Base-by-base conservation (phyloP, 331 rosid species). In the Rhamnella rubrinervis region DNA sequence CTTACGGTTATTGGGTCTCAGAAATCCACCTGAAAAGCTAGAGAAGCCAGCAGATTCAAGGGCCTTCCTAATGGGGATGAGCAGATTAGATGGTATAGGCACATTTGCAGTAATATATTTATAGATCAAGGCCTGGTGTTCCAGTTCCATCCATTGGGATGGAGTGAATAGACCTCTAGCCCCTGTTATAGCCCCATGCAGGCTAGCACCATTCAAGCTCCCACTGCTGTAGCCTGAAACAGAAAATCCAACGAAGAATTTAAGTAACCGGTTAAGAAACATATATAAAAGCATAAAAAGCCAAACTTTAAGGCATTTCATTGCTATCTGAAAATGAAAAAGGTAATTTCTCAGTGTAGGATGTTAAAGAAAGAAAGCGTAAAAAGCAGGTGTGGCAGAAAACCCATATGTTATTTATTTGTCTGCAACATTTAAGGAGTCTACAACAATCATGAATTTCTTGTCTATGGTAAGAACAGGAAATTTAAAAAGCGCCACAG, bases 51-150 rank as follows among this genome's bases (percentile, higher is more conserved):
- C 88, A 65, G 96, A 86, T 38, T 92, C 92, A 65, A 90, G 83
- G 16, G 98, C 96, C 76, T 82, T 92, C 67, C 71, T 83, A 47
- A 90, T 88, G 8, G 98, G 98, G 37, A 86, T 55, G 53, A 92
- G 96, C 39, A 90, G 83, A 85, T 85, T 85, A 59, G 92, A 74
- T 18, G 98, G 98, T 1, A 92, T 85, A 21, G 96, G 83, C 19
- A 90, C 81, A 56, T 88, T 88, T 59, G 96, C 87, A 50, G 89
- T 83, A 1, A 92, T 86, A 74, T 88, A 90, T 75, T 92, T 92
- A 84, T 88, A 92, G 88, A 92, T 92, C 87, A 90, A 75, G 16
- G 98, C 96, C 35, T 92, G 98, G 57, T 92, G 98, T 64, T 92
- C 96, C 2, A 92, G 66, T 77, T 92, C 98, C 93, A 92, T 83